phyloP scores from a whole-genome alignment of 108 stramenopile genomes.

The Nitzschia putrida region DNA sequence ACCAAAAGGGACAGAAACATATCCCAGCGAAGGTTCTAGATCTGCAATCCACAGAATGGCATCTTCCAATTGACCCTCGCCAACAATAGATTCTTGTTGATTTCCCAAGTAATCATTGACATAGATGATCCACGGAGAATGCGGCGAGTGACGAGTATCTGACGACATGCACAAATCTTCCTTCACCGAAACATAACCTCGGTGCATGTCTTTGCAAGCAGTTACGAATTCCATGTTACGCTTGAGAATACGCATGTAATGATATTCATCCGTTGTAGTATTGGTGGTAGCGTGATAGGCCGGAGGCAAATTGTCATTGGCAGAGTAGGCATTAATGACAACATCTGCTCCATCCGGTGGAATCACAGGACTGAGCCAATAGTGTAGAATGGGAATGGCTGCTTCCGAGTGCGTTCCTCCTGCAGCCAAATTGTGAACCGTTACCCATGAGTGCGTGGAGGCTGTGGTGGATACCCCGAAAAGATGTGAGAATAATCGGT shows the following conservation, averaged over 20 bases:
- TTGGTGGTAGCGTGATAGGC: conserved; percentile 21
- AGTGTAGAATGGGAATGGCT: conserved; percentile 47
- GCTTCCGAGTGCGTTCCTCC: conserved; percentile 60
- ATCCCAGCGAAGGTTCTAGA: conserved; percentile 46
- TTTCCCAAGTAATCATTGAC: conserved; percentile 72
- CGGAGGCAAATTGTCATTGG: conserved; percentile 55
- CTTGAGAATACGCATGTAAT: conserved; percentile 5
- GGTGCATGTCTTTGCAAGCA: neutral
- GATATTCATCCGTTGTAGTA: conserved; percentile 19
- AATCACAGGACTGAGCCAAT: conserved; percentile 40
- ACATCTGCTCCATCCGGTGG: conserved; percentile 55
- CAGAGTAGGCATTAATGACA: conserved; percentile 70
- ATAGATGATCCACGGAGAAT: conserved; percentile 61
- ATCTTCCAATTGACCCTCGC: conserved; percentile 41
- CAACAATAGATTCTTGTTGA: conserved; percentile 56
- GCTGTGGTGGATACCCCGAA: too few relatives aligned
- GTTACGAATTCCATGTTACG: conserved; percentile 20
- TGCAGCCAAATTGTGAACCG: conserved; percentile 45
- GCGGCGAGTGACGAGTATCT: too few relatives aligned
- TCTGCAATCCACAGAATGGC: conserved; percentile 49
- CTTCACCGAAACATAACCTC: neutral
- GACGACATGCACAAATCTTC: neutral
- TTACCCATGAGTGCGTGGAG: too few relatives aligned
- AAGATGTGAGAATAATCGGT: too few relatives aligned
- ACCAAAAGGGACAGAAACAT: conserved; percentile 50